phyloP scores from a whole-genome alignment of 345 rosid species.

The Aurinia saxatilis region DNA sequence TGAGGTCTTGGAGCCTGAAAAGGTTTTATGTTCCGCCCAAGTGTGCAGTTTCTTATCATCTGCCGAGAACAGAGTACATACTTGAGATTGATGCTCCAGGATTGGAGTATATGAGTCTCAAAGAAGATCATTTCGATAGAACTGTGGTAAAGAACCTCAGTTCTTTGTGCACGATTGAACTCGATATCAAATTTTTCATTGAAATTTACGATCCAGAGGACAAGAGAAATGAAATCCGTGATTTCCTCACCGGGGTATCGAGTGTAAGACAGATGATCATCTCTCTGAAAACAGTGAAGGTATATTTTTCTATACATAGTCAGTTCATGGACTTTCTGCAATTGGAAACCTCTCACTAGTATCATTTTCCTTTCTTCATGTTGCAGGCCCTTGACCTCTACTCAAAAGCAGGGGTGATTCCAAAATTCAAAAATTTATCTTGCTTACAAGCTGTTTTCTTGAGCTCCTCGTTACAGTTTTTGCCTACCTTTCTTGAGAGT shows the following conservation, averaged over 20 bases:
- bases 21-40: neutral
- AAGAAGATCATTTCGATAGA: neutral
- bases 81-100: conserved; percentile 14
- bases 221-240: neutral
- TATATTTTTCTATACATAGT: neutral
- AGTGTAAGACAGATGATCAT: conserved; percentile 12
- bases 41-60: no score
- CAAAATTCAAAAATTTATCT: neutral
- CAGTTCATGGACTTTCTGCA: neutral
- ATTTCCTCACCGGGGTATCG: neutral
- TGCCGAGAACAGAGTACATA: no score
- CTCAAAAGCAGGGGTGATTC: neutral
- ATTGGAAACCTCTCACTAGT: neutral
- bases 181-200: neutral
- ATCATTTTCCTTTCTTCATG: neutral
- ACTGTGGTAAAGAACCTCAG: neutral
- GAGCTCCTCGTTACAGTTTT: neutral
- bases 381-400: neutral
- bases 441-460: neutral
- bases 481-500: no score
- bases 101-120: conserved; percentile 7
- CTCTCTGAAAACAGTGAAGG: neutral
- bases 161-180: neutral
- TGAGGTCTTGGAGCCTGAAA: conserved; percentile 7
- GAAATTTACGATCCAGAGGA: neutral